Evolutionary conservation across 1,284 basidiomycete genomes (phyloP).

Genomic region (Xanthoconium separans): DNA sequence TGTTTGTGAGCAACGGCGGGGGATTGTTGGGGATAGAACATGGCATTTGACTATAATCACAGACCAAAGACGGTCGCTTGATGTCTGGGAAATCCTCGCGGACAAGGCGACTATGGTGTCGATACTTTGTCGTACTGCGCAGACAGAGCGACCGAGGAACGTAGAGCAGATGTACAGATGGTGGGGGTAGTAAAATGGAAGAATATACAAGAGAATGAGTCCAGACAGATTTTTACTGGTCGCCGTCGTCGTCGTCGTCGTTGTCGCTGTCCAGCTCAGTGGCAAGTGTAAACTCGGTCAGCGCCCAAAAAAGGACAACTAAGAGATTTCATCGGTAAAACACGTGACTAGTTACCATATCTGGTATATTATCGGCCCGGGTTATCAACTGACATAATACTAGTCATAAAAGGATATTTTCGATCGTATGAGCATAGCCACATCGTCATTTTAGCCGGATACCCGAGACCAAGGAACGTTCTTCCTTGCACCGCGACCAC

Average conservation of each 20-base stretch:
- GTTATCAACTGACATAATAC: conserved; percentile 1
- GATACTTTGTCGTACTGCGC: conserved; percentile 3
- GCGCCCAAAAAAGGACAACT: conserved; percentile 29
- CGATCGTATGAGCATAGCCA: conserved; percentile 24
- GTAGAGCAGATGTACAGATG: conserved; percentile 14
- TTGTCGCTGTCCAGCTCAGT: conserved; percentile 15
- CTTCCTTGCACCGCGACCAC: conserved; percentile 12
- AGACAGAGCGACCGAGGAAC: conserved; percentile 1
- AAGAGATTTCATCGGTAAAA: conserved; percentile 5
- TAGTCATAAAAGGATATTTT: conserved; percentile 6
- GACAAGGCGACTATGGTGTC: conserved; percentile 11
- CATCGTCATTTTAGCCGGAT: conserved; percentile 7
- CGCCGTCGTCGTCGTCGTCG: conserved; percentile 17
- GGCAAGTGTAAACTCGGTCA: conserved; percentile 19
- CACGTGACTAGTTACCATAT: conserved; percentile 24
- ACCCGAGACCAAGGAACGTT: conserved; percentile 13
- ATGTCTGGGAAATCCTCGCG: conserved; percentile 1
- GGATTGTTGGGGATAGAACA: conserved; percentile 81
- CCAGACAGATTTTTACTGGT: conserved; percentile 13
- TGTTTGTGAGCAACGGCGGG: conserved; percentile 75
- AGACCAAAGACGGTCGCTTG: conserved; percentile 7
- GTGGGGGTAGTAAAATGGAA: conserved; percentile 1
- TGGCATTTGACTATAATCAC: conserved; percentile 43
- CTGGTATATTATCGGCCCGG: conserved; percentile 16
- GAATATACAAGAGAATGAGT: conserved; percentile 19